Evolutionary conservation across 257 asterid genomes (phyloP).

Genomic region (Haberlea rhodopensis): DNA sequence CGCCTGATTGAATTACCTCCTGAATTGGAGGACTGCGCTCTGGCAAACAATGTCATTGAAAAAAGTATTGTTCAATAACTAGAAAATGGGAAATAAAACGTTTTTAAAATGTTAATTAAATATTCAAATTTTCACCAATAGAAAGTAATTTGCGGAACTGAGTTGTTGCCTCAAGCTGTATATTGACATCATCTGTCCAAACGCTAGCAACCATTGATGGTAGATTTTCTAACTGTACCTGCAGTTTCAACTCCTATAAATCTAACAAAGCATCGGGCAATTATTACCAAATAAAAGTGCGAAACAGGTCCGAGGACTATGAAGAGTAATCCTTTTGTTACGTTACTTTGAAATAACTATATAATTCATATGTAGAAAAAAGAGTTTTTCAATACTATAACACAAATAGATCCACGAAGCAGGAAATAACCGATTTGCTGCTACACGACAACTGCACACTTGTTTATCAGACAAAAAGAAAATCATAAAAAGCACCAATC

Average conservation of each 20-base stretch:
- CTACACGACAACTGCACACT: no score
- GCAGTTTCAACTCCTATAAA: not conserved
- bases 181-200: conserved; percentile 8
- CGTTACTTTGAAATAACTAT: not conserved
- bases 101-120: not conserved
- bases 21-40: conserved; percentile 23
- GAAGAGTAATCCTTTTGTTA: not conserved
- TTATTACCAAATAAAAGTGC: not conserved
- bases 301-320: not conserved
- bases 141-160: conserved; percentile 26
- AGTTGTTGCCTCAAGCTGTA: conserved; percentile 18
- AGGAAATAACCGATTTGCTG: no score
- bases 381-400: no score
- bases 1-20: conserved; percentile 23
- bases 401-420: not conserved
- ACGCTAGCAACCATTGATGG: conserved; percentile 16
- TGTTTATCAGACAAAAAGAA: no score
- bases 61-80: not conserved
- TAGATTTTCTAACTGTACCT: conserved; percentile 12
- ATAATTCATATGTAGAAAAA: not conserved
- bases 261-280: no score
- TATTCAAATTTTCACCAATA: not conserved
- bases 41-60: not conserved
- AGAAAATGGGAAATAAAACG: not conserved
- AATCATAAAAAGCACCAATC: no score